Evolutionary conservation across 2,329 filamentous ascomycete genomes (phyloP).

Genomic region (Fusarium odoratissimum): DNA sequence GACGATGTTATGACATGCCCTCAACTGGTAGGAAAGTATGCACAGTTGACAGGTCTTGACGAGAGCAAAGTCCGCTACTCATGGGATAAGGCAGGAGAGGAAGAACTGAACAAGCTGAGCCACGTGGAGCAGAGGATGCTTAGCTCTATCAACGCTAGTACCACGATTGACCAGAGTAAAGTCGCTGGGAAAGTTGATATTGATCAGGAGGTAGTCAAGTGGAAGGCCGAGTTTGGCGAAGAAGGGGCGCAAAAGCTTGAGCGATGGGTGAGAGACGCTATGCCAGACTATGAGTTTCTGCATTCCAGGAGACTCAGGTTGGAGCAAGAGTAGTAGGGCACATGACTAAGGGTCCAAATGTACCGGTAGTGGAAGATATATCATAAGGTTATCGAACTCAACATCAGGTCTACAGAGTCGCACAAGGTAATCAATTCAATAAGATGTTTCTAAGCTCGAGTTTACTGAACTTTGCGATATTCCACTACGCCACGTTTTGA

Average conservation of each 20-base stretch:
- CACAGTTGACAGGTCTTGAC: constrained; percentile 23
- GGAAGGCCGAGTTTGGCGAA: constrained; percentile 33
- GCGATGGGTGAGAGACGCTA: constrained; percentile 27
- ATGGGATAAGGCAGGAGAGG: constrained; percentile 10
- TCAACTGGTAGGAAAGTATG: constrained; percentile 24
- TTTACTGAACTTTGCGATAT: background rate
- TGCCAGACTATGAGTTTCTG: constrained; percentile 31
- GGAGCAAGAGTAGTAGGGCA: background rate
- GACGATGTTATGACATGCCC: constrained; percentile 35
- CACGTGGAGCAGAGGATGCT: constrained; percentile 21
- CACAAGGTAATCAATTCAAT: background rate
- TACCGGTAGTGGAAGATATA: too few species aligned
- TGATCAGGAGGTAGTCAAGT: constrained; percentile 28
- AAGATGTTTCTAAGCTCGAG: too few species aligned
- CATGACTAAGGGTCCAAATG: fast-evolving
- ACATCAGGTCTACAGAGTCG: background rate
- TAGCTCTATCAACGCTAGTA: constrained; percentile 30
- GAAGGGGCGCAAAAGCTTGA: constrained; percentile 25
- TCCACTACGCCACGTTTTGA: fast-evolving
- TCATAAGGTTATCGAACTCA: background rate
- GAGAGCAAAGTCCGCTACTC: constrained; percentile 19
- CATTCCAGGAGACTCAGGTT: constrained; percentile 24
- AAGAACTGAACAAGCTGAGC: constrained; percentile 3
- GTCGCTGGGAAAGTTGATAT: constrained; percentile 28
- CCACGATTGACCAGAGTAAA: constrained; percentile 15